Conservation (phyloP, 495 filamentous ascomycete genomes). For the Podospora fimiseda region DNA sequence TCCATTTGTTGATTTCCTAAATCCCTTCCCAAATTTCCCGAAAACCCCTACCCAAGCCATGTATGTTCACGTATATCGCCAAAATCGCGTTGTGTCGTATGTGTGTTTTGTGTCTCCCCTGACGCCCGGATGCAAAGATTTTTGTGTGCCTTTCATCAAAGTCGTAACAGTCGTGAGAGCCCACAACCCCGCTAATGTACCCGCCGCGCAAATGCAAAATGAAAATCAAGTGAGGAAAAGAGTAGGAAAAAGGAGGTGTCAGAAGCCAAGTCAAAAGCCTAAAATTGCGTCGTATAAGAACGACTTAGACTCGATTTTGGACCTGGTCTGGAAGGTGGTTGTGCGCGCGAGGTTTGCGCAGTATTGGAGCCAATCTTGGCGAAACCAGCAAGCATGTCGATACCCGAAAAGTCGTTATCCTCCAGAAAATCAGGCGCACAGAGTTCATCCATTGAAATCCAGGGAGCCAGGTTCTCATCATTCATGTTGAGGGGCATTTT, state of each 20-base stretch:
- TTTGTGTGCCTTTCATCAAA: background rate
- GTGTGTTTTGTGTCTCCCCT: background rate
- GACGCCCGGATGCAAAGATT: background rate
- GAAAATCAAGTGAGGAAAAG: background rate
- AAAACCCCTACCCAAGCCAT: background rate
- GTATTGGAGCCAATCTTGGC: constrained; percentile 69
- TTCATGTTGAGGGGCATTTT: constrained; percentile 32
- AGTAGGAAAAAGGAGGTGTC: background rate
- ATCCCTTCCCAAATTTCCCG: too few species aligned
- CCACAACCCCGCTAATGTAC: background rate
- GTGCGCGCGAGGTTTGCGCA: constrained; percentile 17
- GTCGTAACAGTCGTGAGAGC: background rate
- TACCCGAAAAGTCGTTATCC: constrained; percentile 60
- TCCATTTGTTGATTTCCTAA: too few species aligned
- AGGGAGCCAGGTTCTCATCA: constrained; percentile 40
- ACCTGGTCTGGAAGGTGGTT: constrained; percentile 7
- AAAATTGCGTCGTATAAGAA: constrained; percentile 40
- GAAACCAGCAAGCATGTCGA: constrained; percentile 85
- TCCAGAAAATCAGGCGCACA: constrained; percentile 47
- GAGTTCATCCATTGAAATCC: constrained; percentile 46
- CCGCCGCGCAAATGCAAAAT: background rate
- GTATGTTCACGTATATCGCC: background rate
- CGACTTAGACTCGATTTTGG: constrained; percentile 35
- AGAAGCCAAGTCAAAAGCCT: constrained; percentile 10
- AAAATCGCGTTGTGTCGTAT: background rate